Evolutionary conservation across 495 filamentous ascomycete species (phyloP).

Genomic region (Podospora conica): DNA sequence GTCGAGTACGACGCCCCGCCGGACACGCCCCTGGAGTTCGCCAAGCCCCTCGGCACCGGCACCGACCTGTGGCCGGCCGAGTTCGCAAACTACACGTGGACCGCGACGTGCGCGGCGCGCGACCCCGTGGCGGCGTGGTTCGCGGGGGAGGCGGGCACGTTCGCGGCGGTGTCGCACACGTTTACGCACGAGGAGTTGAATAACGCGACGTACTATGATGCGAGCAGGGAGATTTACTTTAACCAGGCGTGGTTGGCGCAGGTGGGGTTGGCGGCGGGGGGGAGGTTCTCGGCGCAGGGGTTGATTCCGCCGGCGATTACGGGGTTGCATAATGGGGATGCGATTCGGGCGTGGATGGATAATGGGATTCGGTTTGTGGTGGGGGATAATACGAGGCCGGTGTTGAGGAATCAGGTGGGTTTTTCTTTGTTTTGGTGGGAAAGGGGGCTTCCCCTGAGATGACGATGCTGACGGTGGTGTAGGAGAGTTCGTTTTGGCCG

Average conservation of each 20-base stretch:
- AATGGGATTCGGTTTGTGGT: constrained; percentile 55
- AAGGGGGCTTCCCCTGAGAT: not conserved
- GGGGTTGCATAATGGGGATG: constrained; percentile 60
- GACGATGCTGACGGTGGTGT: not conserved
- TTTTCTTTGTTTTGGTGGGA: not conserved
- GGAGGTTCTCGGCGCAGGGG: constrained; percentile 44
- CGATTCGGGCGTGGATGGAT: constrained; percentile 52
- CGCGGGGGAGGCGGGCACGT: constrained; percentile 46
- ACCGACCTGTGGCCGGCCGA: constrained; percentile 48
- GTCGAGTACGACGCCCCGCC: constrained; percentile 33
- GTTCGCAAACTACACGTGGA: constrained; percentile 45
- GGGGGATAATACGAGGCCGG: constrained; percentile 56
- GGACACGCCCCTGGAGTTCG: constrained; percentile 49
- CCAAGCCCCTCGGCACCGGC: constrained; percentile 53
- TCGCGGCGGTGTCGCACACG: constrained; percentile 55
- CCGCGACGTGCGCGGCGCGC: constrained; percentile 37
- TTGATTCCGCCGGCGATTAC: constrained; percentile 61
- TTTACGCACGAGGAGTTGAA: constrained; percentile 56
- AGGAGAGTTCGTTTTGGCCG: constrained; percentile 48
- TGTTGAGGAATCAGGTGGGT: constrained; percentile 38
- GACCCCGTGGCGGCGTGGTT: constrained; percentile 51
- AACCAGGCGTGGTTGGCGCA: constrained; percentile 55
- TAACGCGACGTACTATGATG: constrained; percentile 55
- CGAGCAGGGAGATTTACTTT: constrained; percentile 51
- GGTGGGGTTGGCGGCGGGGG: constrained; percentile 39